Conservation (phyloP, 441 rosid genomes). For the Biscutella laevigata region DNA sequence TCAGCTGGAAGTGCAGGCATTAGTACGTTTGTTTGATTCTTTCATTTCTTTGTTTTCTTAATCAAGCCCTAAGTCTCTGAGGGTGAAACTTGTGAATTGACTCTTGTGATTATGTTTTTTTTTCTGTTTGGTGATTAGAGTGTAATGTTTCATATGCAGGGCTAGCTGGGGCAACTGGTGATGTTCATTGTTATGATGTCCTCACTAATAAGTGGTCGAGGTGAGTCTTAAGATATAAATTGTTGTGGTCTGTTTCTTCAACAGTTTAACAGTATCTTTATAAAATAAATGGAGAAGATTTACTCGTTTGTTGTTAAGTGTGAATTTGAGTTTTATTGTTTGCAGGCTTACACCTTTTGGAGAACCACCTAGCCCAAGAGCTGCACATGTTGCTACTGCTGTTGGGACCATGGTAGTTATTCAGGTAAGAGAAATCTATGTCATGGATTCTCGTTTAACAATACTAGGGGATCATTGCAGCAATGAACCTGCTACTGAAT, state of each 20-base stretch:
- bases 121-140: not conserved
- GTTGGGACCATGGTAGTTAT: slow-evolving; percentile 95
- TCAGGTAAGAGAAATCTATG: too few species aligned
- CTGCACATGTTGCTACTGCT: slow-evolving; percentile 94
- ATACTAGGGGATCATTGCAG: not conserved
- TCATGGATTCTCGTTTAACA: not conserved
- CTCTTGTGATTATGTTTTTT: too few species aligned
- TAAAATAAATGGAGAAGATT: too few species aligned
- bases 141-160: slow-evolving; percentile 40
- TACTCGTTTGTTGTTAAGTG: not conserved
- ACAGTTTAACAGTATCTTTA: not conserved
- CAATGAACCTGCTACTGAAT: slow-evolving; percentile 17
- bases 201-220: slow-evolving; percentile 86
- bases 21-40: too few species aligned
- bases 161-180: slow-evolving; percentile 93
- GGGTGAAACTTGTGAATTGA: too few species aligned
- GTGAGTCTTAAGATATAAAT: slow-evolving; percentile 31
- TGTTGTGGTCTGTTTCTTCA: not conserved
- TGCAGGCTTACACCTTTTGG: slow-evolving; percentile 76
- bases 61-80: not conserved
- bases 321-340: not conserved
- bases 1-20: too few species aligned
- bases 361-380: slow-evolving; percentile 93
- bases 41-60: too few species aligned
- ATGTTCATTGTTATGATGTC: slow-evolving; percentile 86